A percentile compares a stretch with the other conserved stretches of the same genome.
These are phyloP conservation scores for Mercurialis annua DNA, from an alignment of 345 rosid genomes.

Conservation along the genomic window DNA sequence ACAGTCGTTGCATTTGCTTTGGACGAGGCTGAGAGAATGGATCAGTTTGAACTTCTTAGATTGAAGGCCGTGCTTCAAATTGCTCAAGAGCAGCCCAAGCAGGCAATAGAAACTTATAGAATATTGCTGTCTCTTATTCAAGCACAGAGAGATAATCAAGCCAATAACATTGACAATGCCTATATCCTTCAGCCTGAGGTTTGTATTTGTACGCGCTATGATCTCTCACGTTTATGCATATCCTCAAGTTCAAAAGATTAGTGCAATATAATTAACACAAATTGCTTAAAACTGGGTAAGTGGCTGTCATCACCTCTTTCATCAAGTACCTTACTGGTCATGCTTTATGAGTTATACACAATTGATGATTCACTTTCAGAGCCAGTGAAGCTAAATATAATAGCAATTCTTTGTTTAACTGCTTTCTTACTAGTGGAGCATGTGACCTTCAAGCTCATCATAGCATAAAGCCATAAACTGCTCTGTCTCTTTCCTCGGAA, in stretches of 20 bases:
- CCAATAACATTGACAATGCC: conserved; percentile 31
- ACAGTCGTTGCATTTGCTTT: conserved; percentile 59
- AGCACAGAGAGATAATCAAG: conserved; percentile 54
- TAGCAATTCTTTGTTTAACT: background rate
- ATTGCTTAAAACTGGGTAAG: background rate
- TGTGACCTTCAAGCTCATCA: background rate
- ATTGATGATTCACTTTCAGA: background rate
- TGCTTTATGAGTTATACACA: background rate
- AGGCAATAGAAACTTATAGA: conserved; percentile 87
- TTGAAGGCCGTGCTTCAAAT: conserved; percentile 74
- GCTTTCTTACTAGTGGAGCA: background rate
- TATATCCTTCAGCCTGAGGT: conserved; percentile 43
- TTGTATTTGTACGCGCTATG: conserved; percentile 4
- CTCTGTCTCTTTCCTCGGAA: background rate
- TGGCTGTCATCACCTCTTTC: background rate
- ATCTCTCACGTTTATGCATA: background rate
- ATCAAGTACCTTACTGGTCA: background rate
- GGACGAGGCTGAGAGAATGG: conserved; percentile 67
- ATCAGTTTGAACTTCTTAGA: conserved; percentile 73
- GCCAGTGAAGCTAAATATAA: background rate
- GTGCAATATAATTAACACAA: background rate
- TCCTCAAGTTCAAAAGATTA: background rate
- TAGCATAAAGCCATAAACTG: background rate
- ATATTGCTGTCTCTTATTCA: conserved; percentile 68
- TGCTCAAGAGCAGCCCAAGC: conserved; percentile 78